Evolutionary conservation across 2,329 filamentous ascomycete species (phyloP).

Genomic region (Chaetomium strumarium): DNA sequence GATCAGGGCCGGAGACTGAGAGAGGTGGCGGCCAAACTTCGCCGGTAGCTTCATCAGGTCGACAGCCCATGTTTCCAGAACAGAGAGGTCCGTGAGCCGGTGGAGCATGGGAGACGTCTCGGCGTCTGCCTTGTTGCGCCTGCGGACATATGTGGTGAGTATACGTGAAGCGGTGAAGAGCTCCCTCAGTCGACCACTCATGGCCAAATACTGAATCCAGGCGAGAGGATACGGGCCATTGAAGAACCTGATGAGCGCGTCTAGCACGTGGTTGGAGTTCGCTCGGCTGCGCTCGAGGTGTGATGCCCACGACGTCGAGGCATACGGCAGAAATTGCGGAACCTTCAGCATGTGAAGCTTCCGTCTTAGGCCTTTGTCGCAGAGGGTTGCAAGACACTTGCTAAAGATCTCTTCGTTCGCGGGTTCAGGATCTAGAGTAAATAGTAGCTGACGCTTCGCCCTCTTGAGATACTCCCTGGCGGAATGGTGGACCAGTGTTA

Average conservation of each 20-base stretch:
- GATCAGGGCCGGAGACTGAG: slow-evolving; percentile 22
- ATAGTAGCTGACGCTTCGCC: not conserved
- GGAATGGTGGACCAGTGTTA: slow-evolving; percentile 19
- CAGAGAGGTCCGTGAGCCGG: slow-evolving; percentile 13
- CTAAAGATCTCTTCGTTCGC: slow-evolving; percentile 17
- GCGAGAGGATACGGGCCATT: slow-evolving; percentile 15
- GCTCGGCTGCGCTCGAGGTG: slow-evolving; percentile 19
- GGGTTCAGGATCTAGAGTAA: slow-evolving; percentile 11
- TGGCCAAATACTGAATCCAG: slow-evolving; percentile 26
- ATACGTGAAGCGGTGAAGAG: slow-evolving; percentile 13
- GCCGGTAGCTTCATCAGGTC: slow-evolving; percentile 23
- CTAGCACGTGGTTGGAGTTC: slow-evolving; percentile 16
- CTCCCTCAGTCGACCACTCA: slow-evolving; percentile 15
- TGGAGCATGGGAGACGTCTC: slow-evolving; percentile 6
- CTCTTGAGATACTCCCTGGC: slow-evolving; percentile 17
- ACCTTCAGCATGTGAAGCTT: slow-evolving; percentile 12
- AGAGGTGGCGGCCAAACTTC: slow-evolving; percentile 22
- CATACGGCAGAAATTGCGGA: slow-evolving; percentile 19
- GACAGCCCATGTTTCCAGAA: slow-evolving; percentile 23
- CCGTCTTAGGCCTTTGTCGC: slow-evolving; percentile 14
- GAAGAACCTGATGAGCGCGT: slow-evolving; percentile 22
- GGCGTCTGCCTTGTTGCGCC: slow-evolving; percentile 12
- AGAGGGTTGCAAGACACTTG: slow-evolving; percentile 18
- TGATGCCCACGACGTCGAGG: slow-evolving; percentile 20
- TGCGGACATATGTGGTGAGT: slow-evolving; percentile 9